Base-by-base conservation (phyloP, 371 early-diverging fungal species). In the Hamiltosporidium tvaerminnensis region DNA sequence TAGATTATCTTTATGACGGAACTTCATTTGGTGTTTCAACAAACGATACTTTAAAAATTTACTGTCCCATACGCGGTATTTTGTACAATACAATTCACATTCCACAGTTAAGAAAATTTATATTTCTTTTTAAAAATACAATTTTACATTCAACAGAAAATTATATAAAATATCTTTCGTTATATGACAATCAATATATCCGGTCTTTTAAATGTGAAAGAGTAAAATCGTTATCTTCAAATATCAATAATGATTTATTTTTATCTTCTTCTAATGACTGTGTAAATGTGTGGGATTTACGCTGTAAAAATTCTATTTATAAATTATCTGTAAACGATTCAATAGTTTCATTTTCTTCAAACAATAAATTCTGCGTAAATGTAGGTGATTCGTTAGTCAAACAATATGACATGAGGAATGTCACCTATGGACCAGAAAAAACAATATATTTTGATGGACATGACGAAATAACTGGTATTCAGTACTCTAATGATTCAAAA, bases 171-270 rank as follows among this genome's bases (percentile, higher is more conserved):
- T 32, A 30, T 16, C 53, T 53, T 16, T 30, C 30, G 10, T 9
- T 53, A 16, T 53, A 12, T 32, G 53, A 53, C 23, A 53, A 53
- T 16, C 16, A 53, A 5, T 53, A 53, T 32, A 53, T 32, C 10
- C 53, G 53, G 5, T 10, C 7, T 16, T 53, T 53, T 32, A 53
- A 53, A 32, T 12, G 10, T 16, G 10, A 53, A 7, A 7, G 0
- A 0, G 23, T 53, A 9, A 16, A 23, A 32, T 53, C 30, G 0
- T 10, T 53, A 53, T 53, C 53, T 9, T 5, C 23, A 53, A 53
- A 16, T 32, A 30, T 9, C 10, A 5, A 23, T 16, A 53, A 5
- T 32, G 23, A 53, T 32, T 12, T 53, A 7, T 12, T 53, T 53
- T 16, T 53, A 9, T 53, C 53, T 16, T 12, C 53, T 9, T 53